A percentile compares a stretch with the other conserved stretches of the same genome.
phyloP scores from a whole-genome alignment of 306 rosid species.

The Dalbergia cochinchinensis region DNA sequence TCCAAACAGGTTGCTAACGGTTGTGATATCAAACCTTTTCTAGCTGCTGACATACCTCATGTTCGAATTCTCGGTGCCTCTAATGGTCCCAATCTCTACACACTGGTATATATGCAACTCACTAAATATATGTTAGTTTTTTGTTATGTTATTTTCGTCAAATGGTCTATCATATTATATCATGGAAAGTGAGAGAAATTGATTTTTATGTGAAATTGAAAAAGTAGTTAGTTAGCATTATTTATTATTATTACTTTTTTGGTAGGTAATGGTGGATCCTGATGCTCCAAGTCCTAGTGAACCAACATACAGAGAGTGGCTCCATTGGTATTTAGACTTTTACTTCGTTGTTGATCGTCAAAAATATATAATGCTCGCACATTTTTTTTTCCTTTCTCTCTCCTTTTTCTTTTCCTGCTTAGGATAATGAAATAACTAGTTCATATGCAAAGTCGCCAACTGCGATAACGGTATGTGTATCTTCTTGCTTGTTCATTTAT shows the following conservation, averaged over 20 bases:
- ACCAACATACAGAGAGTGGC: conserved; percentile 42
- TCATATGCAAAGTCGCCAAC: too few relatives aligned
- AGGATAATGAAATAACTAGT: too few relatives aligned
- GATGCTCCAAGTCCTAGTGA: conserved; percentile 46
- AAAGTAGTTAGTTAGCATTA: neutral
- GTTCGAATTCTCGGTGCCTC: conserved; percentile 13
- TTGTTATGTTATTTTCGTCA: neutral
- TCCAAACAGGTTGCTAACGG: conserved; percentile 33
- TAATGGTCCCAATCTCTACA: conserved; percentile 18
- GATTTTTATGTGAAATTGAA: neutral
- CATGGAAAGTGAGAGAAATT: neutral
- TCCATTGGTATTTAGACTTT: conserved; percentile 29
- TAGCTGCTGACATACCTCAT: conserved; percentile 24
- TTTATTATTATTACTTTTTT: neutral
- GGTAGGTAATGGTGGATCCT: conserved; percentile 45
- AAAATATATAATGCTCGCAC: neutral
- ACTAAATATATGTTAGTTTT: neutral
- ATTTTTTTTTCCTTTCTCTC: too few relatives aligned
- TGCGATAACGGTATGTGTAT: too few relatives aligned
- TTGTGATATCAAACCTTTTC: conserved; percentile 32
- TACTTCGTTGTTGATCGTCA: neutral
- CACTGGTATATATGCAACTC: neutral
- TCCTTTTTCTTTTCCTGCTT: too few relatives aligned
- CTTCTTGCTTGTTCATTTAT: too few relatives aligned
- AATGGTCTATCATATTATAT: neutral